These are phyloP conservation scores for Blastobotrys mokoenaii DNA, from an alignment of 805 yeast species.

Conservation along the genomic window DNA sequence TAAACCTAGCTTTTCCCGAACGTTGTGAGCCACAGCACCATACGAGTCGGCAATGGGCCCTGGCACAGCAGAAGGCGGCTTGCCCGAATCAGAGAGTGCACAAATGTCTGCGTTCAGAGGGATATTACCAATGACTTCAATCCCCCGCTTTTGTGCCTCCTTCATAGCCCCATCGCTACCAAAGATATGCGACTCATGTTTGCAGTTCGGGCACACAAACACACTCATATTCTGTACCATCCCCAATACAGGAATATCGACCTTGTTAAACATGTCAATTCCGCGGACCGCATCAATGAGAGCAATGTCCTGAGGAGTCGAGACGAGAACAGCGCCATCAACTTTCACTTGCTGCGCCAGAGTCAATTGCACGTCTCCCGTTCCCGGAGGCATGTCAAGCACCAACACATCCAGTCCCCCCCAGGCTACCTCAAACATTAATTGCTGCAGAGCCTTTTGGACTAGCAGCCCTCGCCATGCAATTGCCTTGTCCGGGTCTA, in stretches of 20 bases:
- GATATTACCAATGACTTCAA: constrained; percentile 53
- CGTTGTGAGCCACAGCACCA: constrained; percentile 37
- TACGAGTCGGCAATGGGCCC: constrained; percentile 37
- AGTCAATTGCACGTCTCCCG: constrained; percentile 81
- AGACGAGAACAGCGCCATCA: constrained; percentile 73
- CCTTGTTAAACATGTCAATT: constrained; percentile 65
- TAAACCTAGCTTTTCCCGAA: constrained; percentile 20
- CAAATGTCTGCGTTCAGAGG: constrained; percentile 61
- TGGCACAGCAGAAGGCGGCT: constrained; percentile 46
- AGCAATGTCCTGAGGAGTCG: constrained; percentile 84
- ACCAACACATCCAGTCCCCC: constrained; percentile 55
- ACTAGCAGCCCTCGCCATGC: constrained; percentile 87
- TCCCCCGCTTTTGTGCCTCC: constrained; percentile 38
- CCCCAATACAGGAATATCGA: constrained; percentile 64
- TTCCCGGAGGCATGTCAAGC: constrained; percentile 86
- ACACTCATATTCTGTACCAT: constrained; percentile 78
- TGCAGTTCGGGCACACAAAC: constrained; percentile 67
- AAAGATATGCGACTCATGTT: constrained; percentile 65
- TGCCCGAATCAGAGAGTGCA: constrained; percentile 52
- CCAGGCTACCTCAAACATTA: constrained; percentile 81
- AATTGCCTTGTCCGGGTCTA: constrained; percentile 53
- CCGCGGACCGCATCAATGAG: constrained; percentile 74
- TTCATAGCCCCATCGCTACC: constrained; percentile 54
- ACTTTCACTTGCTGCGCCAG: constrained; percentile 70
- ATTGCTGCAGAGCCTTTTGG: constrained; percentile 77